Evolutionary conservation across 2,329 filamentous ascomycete species (phyloP).

Genomic region (Aspergillus sp.): DNA sequence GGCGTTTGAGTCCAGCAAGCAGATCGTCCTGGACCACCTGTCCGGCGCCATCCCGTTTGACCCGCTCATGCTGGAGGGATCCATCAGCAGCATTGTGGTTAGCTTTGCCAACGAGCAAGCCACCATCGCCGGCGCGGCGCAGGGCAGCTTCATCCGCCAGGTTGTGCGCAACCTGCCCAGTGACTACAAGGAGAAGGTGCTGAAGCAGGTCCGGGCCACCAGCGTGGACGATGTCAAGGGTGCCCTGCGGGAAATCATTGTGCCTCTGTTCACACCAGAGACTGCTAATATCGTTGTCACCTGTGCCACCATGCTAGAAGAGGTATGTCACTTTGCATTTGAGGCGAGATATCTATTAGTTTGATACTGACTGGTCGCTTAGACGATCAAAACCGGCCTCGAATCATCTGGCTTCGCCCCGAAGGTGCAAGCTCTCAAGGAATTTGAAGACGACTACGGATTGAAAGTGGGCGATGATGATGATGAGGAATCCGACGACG

Average conservation of each 20-base stretch:
- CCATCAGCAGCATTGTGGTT: slow-evolving; percentile 85
- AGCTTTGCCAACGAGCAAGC: slow-evolving; percentile 83
- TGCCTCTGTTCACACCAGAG: slow-evolving; percentile 76
- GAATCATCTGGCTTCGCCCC: slow-evolving; percentile 74
- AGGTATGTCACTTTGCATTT: slow-evolving; percentile 59
- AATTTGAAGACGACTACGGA: slow-evolving; percentile 90
- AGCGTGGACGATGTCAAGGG: slow-evolving; percentile 72
- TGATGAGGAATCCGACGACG: slow-evolving; percentile 57
- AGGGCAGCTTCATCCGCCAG: slow-evolving; percentile 77
- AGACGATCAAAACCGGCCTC: slow-evolving; percentile 77
- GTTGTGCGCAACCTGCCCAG: slow-evolving; percentile 74
- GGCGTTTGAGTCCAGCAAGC: slow-evolving; percentile 74
- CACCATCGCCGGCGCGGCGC: slow-evolving; percentile 78
- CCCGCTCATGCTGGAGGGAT: slow-evolving; percentile 79
- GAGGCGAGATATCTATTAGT: neutral
- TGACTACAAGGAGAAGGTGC: slow-evolving; percentile 74
- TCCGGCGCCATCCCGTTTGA: slow-evolving; percentile 72
- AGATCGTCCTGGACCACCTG: slow-evolving; percentile 72
- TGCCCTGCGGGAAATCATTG: slow-evolving; percentile 70
- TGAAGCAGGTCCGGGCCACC: slow-evolving; percentile 75
- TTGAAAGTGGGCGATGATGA: slow-evolving; percentile 63
- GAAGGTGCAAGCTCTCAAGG: slow-evolving; percentile 68
- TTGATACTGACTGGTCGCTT: slow-evolving; percentile 19
- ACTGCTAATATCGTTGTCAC: slow-evolving; percentile 85
- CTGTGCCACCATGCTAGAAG: slow-evolving; percentile 79